Evolutionary conservation across 1,139 yeast species (phyloP).

Genomic region (Yamadazyma sp.): DNA sequence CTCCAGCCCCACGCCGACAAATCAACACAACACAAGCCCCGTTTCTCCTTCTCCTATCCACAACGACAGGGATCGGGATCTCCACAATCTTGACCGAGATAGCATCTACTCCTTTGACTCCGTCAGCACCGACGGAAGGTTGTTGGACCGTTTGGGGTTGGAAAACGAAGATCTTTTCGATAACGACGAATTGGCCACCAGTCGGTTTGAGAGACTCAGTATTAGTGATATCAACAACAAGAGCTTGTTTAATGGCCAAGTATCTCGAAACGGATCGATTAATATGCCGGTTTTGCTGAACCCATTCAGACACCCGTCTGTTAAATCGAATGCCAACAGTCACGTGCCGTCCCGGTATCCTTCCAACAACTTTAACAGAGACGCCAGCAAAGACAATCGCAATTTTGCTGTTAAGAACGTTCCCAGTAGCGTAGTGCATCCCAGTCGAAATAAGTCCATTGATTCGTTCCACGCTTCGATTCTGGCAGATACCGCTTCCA

Average conservation of each 20-base stretch:
- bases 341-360: no score
- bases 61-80: conserved; percentile 16
- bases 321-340: background rate
- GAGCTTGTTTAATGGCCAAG: background rate
- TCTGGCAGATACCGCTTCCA: conserved; percentile 5
- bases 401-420: conserved; percentile 20
- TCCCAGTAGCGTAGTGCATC: conserved; percentile 25
- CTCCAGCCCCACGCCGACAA: conserved; percentile 7
- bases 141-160: conserved; percentile 41
- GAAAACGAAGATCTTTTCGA: conserved; percentile 25
- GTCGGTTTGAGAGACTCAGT: conserved; percentile 11
- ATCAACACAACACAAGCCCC: conserved; percentile 2
- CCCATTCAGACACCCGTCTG: conserved; percentile 6
- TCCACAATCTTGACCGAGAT: no score
- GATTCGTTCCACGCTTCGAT: conserved; percentile 28
- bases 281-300: conserved; percentile 3
- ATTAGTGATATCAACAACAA: conserved; percentile 8
- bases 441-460: conserved; percentile 25
- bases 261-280: conserved; percentile 3
- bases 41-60: conserved; percentile 5
- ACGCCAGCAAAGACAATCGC: conserved; percentile 3
- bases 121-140: conserved; percentile 43
- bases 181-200: conserved; percentile 10
- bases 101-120: conserved; percentile 47
- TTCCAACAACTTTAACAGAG: no score